A percentile compares a stretch with the other conserved stretches of the same genome.
Conservation (phyloP, 192 early-diverging fungal species). For the Diversispora epigaea region DNA sequence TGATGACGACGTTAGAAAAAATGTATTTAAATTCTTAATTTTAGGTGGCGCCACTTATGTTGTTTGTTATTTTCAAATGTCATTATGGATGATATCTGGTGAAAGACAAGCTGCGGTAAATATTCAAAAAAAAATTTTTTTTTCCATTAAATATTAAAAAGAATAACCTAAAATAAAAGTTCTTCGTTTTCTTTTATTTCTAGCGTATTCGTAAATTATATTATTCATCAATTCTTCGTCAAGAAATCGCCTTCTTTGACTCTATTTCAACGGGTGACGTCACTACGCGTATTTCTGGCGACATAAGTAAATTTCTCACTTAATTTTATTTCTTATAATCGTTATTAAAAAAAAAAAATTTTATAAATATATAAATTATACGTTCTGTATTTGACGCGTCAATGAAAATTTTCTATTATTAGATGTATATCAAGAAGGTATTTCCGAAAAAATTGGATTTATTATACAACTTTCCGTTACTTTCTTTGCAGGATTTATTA, state of each 20-base stretch:
- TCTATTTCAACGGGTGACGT: conserved; percentile 73
- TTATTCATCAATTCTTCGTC: conserved; percentile 74
- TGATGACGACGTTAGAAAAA: conserved; percentile 14
- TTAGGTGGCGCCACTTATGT: conserved; percentile 26
- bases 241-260: conserved; percentile 90
- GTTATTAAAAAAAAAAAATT: too few relatives aligned
- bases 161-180: not conserved
- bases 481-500: conserved; percentile 72
- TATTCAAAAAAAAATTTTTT: conserved; percentile 43
- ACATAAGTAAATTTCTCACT: conserved; percentile 57
- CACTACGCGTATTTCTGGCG: conserved; percentile 81
- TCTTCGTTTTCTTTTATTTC: conserved; percentile 36
- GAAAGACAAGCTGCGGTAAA: conserved; percentile 44
- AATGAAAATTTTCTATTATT: too few relatives aligned
- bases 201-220: conserved; percentile 76
- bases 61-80: conserved; percentile 29
- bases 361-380: too few relatives aligned
- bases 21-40: conserved; percentile 12
- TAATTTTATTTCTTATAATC: not conserved
- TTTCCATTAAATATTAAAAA: conserved; percentile 22
- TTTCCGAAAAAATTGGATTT: conserved; percentile 80
- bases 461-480: conserved; percentile 61
- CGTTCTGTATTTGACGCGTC: too few relatives aligned
- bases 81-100: conserved; percentile 45
- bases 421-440: conserved; percentile 79